Evolutionary conservation across 805 yeast species (phyloP).

Genomic region (Ogataea pini): DNA sequence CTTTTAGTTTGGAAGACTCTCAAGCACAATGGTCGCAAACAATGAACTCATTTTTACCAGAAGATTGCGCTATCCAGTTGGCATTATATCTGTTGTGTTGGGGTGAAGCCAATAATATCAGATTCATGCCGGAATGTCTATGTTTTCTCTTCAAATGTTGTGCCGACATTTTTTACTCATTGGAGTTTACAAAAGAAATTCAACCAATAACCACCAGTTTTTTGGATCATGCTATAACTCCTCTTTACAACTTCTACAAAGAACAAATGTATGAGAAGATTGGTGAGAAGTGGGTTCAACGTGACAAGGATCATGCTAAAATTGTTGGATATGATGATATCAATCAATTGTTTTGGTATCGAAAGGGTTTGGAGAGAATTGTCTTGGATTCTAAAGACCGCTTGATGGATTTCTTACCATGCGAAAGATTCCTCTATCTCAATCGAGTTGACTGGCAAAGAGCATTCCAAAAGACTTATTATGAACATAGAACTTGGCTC

Average conservation of each 20-base stretch:
- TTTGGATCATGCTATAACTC: conserved; percentile 71
- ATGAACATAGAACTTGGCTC: conserved; percentile 74
- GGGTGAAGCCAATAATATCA: conserved; percentile 87
- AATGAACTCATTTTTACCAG: conserved; percentile 50
- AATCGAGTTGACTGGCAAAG: conserved; percentile 63
- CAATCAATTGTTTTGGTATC: conserved; percentile 85
- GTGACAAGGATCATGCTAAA: conserved; percentile 63
- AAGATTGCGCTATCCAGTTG: conserved; percentile 61
- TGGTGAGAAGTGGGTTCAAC: conserved; percentile 45
- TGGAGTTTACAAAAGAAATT: conserved; percentile 39
- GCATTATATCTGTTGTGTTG: conserved; percentile 73
- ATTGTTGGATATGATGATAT: conserved; percentile 88
- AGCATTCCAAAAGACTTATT: conserved; percentile 73
- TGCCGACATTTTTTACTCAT: conserved; percentile 59
- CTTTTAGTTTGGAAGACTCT: conserved; percentile 40
- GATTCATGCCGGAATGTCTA: conserved; percentile 88
- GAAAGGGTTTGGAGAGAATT: conserved; percentile 63
- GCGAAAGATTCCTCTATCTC: conserved; percentile 56
- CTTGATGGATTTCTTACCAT: conserved; percentile 54
- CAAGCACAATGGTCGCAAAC: conserved; percentile 52
- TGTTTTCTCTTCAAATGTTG: conserved; percentile 86
- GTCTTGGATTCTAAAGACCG: conserved; percentile 43
- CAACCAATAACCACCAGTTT: conserved; percentile 41
- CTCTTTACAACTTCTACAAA: conserved; percentile 63
- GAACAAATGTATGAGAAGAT: conserved; percentile 51